Conservation (phyloP, 2,329 filamentous ascomycete genomes). For the Chaetomium strumarium region DNA sequence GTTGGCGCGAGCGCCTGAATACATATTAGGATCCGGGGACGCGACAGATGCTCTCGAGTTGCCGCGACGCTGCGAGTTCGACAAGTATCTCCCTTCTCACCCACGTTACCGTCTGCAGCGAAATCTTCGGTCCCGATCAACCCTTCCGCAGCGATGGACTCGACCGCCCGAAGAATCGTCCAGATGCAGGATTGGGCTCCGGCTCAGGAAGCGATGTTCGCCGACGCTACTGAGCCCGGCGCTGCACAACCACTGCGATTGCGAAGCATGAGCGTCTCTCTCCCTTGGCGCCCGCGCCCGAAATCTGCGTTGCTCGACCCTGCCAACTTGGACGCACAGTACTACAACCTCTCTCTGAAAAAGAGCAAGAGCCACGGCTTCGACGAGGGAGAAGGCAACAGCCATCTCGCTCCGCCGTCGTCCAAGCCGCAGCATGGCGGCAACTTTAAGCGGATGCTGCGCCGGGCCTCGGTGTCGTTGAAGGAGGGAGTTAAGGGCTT, state of each 20-base stretch:
- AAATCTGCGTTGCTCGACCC: conserved; percentile 38
- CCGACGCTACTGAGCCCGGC: conserved; percentile 26
- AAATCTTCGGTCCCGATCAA: not conserved
- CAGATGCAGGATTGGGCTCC: conserved; percentile 22
- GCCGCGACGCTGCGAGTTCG: conserved; percentile 1
- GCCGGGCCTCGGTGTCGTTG: conserved; percentile 50
- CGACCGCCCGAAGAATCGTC: conserved; percentile 15
- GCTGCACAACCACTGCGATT: conserved; percentile 29
- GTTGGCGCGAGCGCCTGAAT: no score
- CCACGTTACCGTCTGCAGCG: not conserved
- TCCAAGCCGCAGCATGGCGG: conserved; percentile 27
- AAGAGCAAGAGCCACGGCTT: conserved; percentile 26
- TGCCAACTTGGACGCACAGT: conserved; percentile 23
- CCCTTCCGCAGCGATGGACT: not conserved
- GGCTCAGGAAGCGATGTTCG: conserved; percentile 38
- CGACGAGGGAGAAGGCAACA: not conserved
- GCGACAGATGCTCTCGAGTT: not conserved
- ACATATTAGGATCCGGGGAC: no score
- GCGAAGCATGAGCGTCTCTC: conserved; percentile 45
- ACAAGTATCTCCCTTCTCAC: not conserved
- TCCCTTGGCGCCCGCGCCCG: conserved; percentile 43
- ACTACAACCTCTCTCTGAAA: conserved; percentile 26
- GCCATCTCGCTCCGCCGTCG: conserved; percentile 3
- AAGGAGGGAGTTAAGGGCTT: conserved; percentile 39
- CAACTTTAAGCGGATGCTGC: conserved; percentile 46